Evolutionary conservation across 495 filamentous ascomycete genomes (phyloP).

Genomic region (Penicillium maclennaniae): DNA sequence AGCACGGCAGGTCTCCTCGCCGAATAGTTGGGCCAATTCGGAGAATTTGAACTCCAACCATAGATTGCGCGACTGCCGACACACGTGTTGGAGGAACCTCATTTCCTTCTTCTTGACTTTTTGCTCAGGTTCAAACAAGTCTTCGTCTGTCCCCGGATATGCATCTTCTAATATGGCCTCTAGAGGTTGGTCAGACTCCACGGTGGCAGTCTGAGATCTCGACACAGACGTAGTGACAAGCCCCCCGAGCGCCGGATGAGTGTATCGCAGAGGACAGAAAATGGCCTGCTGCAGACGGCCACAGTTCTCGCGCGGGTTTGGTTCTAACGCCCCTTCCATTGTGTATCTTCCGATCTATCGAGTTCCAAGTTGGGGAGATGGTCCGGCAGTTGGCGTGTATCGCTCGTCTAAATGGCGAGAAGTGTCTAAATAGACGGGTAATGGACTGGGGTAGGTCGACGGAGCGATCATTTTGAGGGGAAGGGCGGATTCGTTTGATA

Average conservation of each 20-base stretch:
- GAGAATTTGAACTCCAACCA: not conserved
- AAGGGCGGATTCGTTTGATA: not conserved
- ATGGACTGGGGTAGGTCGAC: not conserved
- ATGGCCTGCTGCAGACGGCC: not conserved
- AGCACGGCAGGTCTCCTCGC: not conserved
- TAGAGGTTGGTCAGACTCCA: not conserved
- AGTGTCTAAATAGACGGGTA: not conserved
- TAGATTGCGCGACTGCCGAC: not conserved
- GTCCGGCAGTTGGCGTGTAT: constrained; percentile 5
- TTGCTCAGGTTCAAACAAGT: not conserved
- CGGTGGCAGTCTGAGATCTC: not conserved
- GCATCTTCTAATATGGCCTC: not conserved
- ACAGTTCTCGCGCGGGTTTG: not conserved
- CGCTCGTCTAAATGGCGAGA: not conserved
- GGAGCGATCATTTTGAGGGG: not conserved
- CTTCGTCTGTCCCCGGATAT: not conserved
- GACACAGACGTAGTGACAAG: not conserved
- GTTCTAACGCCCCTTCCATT: not conserved
- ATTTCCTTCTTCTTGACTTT: not conserved
- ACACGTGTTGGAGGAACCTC: not conserved
- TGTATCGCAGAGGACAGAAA: not conserved
- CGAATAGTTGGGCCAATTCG: not conserved
- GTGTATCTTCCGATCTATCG: not conserved
- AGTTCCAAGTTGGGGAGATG: not conserved
- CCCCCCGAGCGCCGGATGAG: not conserved